Evolutionary conservation across 176 grass and related monocot species (phyloP).

Genomic region (Aegilops tauschii): DNA sequence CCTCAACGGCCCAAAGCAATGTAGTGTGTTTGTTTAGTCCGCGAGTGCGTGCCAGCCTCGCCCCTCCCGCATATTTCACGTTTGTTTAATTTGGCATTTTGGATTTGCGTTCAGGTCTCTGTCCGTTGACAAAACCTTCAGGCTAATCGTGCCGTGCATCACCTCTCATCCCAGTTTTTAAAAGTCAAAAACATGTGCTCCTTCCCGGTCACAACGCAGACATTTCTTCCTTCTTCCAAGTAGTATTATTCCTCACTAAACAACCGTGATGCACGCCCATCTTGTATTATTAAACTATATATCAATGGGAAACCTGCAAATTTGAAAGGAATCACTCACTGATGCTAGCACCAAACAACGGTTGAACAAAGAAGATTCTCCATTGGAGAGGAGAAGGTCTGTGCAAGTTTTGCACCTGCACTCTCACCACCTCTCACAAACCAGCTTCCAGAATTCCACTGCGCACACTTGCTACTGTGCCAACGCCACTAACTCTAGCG

Average conservation of each 20-base stretch:
- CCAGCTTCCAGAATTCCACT: conserved; percentile 2
- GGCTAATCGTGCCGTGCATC: background rate
- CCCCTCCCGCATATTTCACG: background rate
- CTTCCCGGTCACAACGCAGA: background rate
- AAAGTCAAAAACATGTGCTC: background rate
- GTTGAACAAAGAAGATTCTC: conserved; percentile 31
- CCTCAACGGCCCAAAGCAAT: background rate
- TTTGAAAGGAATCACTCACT: background rate
- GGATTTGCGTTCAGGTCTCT: conserved; percentile 32
- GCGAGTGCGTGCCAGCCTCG: conserved; percentile 3
- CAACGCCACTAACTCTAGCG: background rate
- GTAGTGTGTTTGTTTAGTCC: background rate
- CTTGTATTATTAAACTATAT: background rate
- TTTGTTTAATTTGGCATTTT: background rate
- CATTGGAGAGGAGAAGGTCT: background rate
- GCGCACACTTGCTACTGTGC: background rate
- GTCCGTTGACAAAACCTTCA: conserved; percentile 3
- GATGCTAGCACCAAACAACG: background rate
- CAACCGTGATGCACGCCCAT: background rate
- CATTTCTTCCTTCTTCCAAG: background rate
- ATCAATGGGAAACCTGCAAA: background rate
- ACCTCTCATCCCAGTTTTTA: background rate
- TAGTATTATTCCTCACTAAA: background rate
- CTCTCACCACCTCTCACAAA: background rate
- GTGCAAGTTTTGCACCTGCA: conserved; percentile 17